Base-by-base conservation (phyloP, 805 yeast species). In the Deakozyma indianensis region DNA sequence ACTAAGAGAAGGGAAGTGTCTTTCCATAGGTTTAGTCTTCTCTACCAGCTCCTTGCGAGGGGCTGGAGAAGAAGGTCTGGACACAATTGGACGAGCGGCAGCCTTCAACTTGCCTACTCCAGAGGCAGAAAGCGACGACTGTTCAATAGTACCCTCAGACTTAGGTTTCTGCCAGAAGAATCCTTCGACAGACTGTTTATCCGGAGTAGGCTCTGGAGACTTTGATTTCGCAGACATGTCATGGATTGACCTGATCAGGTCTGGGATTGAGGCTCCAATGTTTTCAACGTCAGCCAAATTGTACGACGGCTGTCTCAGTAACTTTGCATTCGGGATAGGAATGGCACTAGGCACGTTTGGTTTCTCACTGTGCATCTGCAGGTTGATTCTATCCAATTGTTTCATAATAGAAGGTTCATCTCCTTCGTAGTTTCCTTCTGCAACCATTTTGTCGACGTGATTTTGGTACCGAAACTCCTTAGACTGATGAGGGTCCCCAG, bases 41-140 rank as follows among this genome's bases (percentile, higher is more conserved):
- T 23, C 44, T 25, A 41, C 23, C 21, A 43, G 20, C 5, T 27
- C 43, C 21, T 21, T 27, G 15, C 28, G 7, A n/a, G 42, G 45
- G 4, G 43, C 42, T 2, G 49, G 49, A 3, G 47, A 38, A 18
- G 35, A 40, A 3, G 47, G 41, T 14, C 49, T 41, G 14, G 49
- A 47, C 28, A 23, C 43, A 7, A 14, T 7, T 14, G 47, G 47
- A 20, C 20, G 7, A 5, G 18, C 42, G 21, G 47, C 15, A 16
- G 23, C 38, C 9, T 23, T n/a, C 22, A n/a, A 21, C 32, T 28
- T 14, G 15, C n/a, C 41, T 16, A 22, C n/a, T 32, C 27, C 3
- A n/a, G 22, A 21, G n/a, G 41, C 41, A n/a, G 41, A 15, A 15
- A 29, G 21, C 18, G 41, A 14, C 27, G 15, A 5, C 28, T 25